Evolutionary conservation across 2,329 filamentous ascomycete genomes (phyloP).

Genomic region (Ascochyta rabiei): DNA sequence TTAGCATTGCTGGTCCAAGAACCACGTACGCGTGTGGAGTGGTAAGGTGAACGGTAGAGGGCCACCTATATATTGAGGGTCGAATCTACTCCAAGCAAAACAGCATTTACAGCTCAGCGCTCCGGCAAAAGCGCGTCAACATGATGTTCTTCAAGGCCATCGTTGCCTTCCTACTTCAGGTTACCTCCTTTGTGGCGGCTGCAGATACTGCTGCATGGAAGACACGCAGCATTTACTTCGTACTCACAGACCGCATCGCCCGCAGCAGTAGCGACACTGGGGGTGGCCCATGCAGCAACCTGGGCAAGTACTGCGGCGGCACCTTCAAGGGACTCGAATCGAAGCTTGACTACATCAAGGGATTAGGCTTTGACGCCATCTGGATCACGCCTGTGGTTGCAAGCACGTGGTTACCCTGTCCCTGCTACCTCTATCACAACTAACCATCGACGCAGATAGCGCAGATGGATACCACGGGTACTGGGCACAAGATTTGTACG

Average conservation of each 20-base stretch:
- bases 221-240: constrained; percentile 47
- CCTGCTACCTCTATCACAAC: background rate
- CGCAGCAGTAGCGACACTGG: constrained; percentile 41
- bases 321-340: constrained; percentile 57
- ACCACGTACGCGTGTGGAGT: background rate
- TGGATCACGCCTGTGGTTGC: constrained; percentile 53
- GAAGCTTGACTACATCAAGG: constrained; percentile 58
- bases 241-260: constrained; percentile 45
- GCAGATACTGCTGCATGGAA: constrained; percentile 45
- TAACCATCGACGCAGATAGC: constrained; percentile 32
- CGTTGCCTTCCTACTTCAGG: constrained; percentile 22
- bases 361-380: constrained; percentile 57
- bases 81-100: background rate
- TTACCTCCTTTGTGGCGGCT: constrained; percentile 29
- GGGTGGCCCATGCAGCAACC: constrained; percentile 37
- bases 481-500: constrained; percentile 56
- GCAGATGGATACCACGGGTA: constrained; percentile 59
- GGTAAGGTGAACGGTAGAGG: constrained; percentile 1
- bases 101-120: background rate
- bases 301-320: constrained; percentile 56
- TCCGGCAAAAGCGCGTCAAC: constrained; percentile 1
- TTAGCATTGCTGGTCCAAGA: constrained; percentile 12
- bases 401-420: constrained; percentile 24
- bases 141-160: constrained; percentile 29
- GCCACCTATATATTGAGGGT: constrained; percentile 13